Evolutionary conservation across 345 rosid genomes (phyloP), one percentile per base, ranked within the genome.

Genomic region (Aquilaria yunnanensis): DNA sequence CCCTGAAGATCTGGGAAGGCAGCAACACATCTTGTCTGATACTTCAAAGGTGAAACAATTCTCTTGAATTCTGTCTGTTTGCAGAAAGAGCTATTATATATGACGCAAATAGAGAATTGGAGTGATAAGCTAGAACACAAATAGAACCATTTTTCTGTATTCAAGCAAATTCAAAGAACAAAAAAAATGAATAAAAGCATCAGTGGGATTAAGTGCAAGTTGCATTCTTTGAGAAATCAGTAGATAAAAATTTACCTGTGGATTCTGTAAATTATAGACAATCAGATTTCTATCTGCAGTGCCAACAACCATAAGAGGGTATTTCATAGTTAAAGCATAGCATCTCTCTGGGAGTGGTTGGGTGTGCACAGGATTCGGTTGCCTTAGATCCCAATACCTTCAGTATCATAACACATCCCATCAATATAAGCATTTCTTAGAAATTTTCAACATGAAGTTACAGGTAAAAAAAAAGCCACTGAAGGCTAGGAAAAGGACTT

Each of bases 1-100:
- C 97, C 98, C 77, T 90, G 97, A 74, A 87, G 98, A 74, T 90
- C 98, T 47, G 98, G 97, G 78, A 93, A 88, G 65, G 94, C 94
- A 59, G 96, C 89, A 56, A 94, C 83, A 76, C 92, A 85, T 70
- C 99, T 83, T 34, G 97, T 88, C 77, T 86, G 98, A 79, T 93
- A 85, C 84, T 93, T 90, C 62, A 93, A 71, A 6, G 97, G 97
- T 6, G 97, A 90, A 60, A 51, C 57, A 29, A 93, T 85, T 74
- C 92, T 90, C 82, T 90, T 90, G 85, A 76, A 90, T 68, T 88
- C 96, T 4, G 81, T 62, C 97, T 88, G 79, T 67, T 49, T 52
- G 46, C 71, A 57, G 14, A 49, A 51, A 31, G 5, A 47, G 32
- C 33, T 1, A 13, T 46, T 62, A 62, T 8, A 56, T n/a, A 66